Evolutionary conservation across 2,329 filamentous ascomycete species (phyloP).

Genomic region (Penicillium sp.): DNA sequence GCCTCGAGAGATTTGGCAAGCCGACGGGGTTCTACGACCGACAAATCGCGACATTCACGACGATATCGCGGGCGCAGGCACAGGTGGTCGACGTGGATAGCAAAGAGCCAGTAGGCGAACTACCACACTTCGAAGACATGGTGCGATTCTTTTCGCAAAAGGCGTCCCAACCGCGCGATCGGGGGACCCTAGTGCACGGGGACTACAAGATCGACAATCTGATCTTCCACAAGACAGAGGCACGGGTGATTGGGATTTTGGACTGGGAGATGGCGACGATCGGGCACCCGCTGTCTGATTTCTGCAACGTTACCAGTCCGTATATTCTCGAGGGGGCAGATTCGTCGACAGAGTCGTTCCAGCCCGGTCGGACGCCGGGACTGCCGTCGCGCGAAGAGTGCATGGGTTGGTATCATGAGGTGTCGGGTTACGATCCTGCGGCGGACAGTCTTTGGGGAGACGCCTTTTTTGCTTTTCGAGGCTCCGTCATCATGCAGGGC

Average conservation of each 20-base stretch:
- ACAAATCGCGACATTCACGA: constrained; percentile 81
- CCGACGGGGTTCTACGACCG: constrained; percentile 78
- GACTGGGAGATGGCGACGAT: constrained; percentile 99
- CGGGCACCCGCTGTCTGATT: constrained; percentile 90
- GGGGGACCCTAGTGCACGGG: constrained; percentile 82
- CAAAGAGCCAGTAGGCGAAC: constrained; percentile 73
- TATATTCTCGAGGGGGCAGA: constrained; percentile 42
- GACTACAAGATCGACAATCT: constrained; percentile 96
- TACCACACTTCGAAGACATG: constrained; percentile 83
- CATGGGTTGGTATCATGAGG: constrained; percentile 68
- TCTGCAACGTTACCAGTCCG: constrained; percentile 72
- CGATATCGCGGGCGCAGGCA: constrained; percentile 79
- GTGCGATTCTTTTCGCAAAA: constrained; percentile 76
- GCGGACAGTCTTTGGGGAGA: constrained; percentile 65
- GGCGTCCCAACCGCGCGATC: constrained; percentile 72
- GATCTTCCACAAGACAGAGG: constrained; percentile 86
- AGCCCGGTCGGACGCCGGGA: constrained; percentile 67
- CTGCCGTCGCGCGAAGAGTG: constrained; percentile 65
- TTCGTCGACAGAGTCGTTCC: constrained; percentile 56
- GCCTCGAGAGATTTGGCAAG: constrained; percentile 75
- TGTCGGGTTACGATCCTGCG: constrained; percentile 72
- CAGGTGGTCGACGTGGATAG: constrained; percentile 76
- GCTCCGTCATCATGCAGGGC: constrained; percentile 75
- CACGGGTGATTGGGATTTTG: constrained; percentile 86
- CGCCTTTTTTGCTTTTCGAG: constrained; percentile 65